A percentile compares a stretch with the other conserved stretches of the same genome.
These are phyloP conservation scores for Rhizophagus prolifer DNA, from an alignment of 192 early-diverging fungal species.

Conservation along the genomic window DNA sequence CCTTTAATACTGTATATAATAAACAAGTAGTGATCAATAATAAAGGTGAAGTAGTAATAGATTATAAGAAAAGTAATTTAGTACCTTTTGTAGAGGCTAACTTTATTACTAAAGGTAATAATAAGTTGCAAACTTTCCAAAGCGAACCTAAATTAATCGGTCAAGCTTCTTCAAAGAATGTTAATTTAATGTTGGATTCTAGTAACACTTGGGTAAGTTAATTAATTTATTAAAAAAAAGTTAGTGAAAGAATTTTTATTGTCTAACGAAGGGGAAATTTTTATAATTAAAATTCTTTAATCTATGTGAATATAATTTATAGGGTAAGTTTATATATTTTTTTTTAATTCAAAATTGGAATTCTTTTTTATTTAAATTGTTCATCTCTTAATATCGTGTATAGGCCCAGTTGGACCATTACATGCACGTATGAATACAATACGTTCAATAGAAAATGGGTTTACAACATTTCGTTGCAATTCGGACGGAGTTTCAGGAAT, in stretches of 20 bases:
- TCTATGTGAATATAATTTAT: neutral
- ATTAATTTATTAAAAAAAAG: neutral
- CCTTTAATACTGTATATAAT: conserved; percentile 30
- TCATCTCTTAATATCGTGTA: neutral
- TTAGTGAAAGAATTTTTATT: no score
- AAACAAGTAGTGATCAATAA: conserved; percentile 39
- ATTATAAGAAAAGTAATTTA: conserved; percentile 46
- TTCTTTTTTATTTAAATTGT: neutral
- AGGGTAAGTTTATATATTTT: neutral
- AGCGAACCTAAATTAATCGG: conserved; percentile 40
- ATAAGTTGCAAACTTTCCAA: conserved; percentile 37
- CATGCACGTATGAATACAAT: conserved; percentile 40
- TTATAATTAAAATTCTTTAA: neutral
- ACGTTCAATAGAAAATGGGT: conserved; percentile 48
- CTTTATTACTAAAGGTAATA: conserved; percentile 32
- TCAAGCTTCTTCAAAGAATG: conserved; percentile 42
- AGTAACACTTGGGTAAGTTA: conserved; percentile 48
- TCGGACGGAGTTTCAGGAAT: conserved; percentile 45
- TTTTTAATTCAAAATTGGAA: neutral
- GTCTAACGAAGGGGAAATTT: neutral
- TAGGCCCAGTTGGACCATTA: conserved; percentile 43
- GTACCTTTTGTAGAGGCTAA: conserved; percentile 42
- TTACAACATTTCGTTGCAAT: conserved; percentile 44
- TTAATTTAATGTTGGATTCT: conserved; percentile 48
- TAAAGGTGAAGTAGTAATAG: conserved; percentile 38